Base-by-base conservation (phyloP, 495 filamentous ascomycete species). In the Clohesyomyces aquaticus region DNA sequence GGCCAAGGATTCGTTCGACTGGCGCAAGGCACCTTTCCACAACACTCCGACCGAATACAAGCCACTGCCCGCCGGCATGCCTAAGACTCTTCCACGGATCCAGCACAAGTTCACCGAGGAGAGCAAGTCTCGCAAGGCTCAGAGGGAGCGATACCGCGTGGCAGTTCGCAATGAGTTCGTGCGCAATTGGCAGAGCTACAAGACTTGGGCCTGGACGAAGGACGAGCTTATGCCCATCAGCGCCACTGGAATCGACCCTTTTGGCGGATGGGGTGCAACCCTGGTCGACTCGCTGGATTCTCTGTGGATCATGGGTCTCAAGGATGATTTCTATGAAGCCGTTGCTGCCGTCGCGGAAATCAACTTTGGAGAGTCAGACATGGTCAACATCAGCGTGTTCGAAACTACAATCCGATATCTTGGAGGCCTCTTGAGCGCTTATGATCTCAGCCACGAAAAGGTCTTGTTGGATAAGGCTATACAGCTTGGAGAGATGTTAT, bases 111-210 rank as follows among this genome's bases (percentile, higher is more conserved):
- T 87, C 52, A 75, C 72, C 0, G 48, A 64, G 9, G 84, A 87
- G 67, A 73, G 72, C 9, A 67, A 62, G 56, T 76, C 63, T 64
- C 73, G 59, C 12, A 67, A 69, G 42, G 52, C 55, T 4, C 64
- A 63, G 57, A 59, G 85, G 68, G 55, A 77, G 65, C 70, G 77
- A 63, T 77, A 81, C 55, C 74, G 79, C 61, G 74, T 75, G 0
- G 84, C 80, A n/a, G 87, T 96, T 1, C 87, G 83, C 66, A 72
- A 84, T 41, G 82, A 83, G 0, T 94, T 96, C 65, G 55, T 79
- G 27, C 85, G 86, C 65, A 81, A 86, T 11, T 96, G 91, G 91
- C 79, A 81, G 8, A 86, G 85, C 47, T 96, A 96, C 67, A 87
- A 83, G 67, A 72, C 82, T 14, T 77, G 88, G 74, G 92, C 92